phyloP scores from a whole-genome alignment of 2,329 filamentous ascomycete genomes.

The Myriosclerotinia curreyana region DNA sequence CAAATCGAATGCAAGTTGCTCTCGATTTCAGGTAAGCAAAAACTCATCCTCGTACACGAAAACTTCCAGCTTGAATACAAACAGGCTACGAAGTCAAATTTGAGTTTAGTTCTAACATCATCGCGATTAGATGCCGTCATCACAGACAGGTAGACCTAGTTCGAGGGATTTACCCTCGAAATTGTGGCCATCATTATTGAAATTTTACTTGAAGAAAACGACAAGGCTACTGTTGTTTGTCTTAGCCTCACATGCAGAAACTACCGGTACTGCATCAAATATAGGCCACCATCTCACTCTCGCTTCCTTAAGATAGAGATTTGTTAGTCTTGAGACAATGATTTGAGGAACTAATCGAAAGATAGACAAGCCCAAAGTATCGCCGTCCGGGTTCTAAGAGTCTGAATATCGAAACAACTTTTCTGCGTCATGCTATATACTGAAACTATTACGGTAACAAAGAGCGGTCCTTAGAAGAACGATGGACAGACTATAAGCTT shows the following conservation, averaged over 20 bases:
- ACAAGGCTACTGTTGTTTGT: not conserved
- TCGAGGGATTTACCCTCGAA: not conserved
- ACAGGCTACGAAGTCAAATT: no score
- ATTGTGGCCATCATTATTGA: not conserved
- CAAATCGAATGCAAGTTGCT: no score
- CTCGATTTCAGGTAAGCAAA: no score
- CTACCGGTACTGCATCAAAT: not conserved
- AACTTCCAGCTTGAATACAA: no score
- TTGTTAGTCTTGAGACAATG: not conserved
- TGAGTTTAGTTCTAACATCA: no score
- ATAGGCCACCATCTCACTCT: not conserved
- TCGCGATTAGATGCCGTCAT: not conserved
- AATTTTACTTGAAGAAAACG: not conserved
- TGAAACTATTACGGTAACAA: no score
- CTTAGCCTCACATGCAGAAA: not conserved
- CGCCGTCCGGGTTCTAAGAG: not conserved
- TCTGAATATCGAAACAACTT: not conserved
- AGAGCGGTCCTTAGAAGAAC: not conserved
- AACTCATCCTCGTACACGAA: no score
- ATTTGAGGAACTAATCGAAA: not conserved
- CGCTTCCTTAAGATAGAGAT: not conserved
- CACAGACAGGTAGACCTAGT: no score
- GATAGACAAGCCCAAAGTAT: not conserved
- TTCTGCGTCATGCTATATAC: not conserved
- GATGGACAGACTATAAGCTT: not conserved